phyloP scores from a whole-genome alignment of 306 rosid genomes.

The Prunus salicina region DNA sequence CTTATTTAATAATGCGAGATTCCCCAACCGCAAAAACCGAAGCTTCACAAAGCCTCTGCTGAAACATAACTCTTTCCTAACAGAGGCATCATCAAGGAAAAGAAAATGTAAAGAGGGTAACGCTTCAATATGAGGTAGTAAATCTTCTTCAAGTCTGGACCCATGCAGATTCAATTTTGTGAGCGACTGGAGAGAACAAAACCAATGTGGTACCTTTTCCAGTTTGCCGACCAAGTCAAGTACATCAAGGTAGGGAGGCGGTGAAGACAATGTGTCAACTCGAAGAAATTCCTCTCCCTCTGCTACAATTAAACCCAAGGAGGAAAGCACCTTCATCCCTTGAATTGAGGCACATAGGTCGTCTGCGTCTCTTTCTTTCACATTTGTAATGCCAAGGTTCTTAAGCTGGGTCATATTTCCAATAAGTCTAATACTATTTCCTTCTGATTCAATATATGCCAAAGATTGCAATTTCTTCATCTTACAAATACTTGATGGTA shows the following conservation, averaged over 20 bases:
- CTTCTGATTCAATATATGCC: background rate
- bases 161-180: background rate
- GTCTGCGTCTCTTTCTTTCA: constrained; percentile 1
- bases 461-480: constrained; percentile 11
- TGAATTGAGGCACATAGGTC: constrained; percentile 10
- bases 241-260: background rate
- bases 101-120: background rate
- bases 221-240: background rate
- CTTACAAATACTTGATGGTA: background rate
- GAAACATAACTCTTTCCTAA: background rate
- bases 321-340: background rate
- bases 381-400: background rate
- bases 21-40: background rate
- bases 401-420: constrained; percentile 7
- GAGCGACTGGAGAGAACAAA: background rate
- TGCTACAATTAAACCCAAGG: background rate
- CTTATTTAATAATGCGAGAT: background rate
- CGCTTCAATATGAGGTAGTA: background rate
- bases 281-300: no score
- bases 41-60: constrained; percentile 4
- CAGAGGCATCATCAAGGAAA: background rate
- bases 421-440: background rate
- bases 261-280: background rate
- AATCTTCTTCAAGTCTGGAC: background rate
- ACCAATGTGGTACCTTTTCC: background rate